Evolutionary conservation across 148 eudicot genomes (phyloP).

Genomic region (Persicaria tinctoria): DNA sequence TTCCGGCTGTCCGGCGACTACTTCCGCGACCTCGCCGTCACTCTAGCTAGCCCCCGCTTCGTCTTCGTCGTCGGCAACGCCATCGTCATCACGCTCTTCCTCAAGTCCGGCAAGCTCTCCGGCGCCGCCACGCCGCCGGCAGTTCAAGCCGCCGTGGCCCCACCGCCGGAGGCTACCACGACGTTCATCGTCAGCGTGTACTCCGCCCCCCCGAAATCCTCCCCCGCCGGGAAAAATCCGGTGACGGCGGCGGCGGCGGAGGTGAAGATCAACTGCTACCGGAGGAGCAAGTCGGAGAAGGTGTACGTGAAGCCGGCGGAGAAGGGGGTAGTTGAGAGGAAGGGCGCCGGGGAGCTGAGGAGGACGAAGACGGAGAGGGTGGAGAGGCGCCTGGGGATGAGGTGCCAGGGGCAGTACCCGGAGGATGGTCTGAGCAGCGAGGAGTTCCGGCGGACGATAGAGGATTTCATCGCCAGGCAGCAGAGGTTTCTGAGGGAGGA

Average conservation of each 20-base stretch:
- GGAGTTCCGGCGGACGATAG: constrained; percentile 54
- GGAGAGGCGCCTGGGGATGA: neutral
- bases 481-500: constrained; percentile 74
- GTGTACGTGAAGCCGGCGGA: constrained; percentile 6
- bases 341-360: constrained; percentile 18
- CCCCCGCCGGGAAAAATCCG: neutral
- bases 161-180: neutral
- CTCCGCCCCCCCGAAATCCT: neutral
- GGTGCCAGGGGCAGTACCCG: constrained; percentile 16
- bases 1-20: constrained; percentile 40
- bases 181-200: neutral
- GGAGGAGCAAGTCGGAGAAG: constrained; percentile 53
- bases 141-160: neutral
- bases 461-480: constrained; percentile 79
- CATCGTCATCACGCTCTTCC: constrained; percentile 49
- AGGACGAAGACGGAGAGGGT: constrained; percentile 37
- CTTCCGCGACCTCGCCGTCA: constrained; percentile 23
- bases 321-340: neutral
- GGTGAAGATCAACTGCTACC: constrained; percentile 24
- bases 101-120: constrained; percentile 16
- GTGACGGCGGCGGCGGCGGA: neutral
- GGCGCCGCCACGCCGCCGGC: neutral
- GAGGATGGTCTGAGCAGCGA: constrained; percentile 68
- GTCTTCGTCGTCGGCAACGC: constrained; percentile 71
- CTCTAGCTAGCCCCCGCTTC: constrained; percentile 47